A percentile compares a stretch with the other conserved stretches of the same genome.
Conservation (phyloP, 306 rosid genomes). For the Cucumis hystrix region DNA sequence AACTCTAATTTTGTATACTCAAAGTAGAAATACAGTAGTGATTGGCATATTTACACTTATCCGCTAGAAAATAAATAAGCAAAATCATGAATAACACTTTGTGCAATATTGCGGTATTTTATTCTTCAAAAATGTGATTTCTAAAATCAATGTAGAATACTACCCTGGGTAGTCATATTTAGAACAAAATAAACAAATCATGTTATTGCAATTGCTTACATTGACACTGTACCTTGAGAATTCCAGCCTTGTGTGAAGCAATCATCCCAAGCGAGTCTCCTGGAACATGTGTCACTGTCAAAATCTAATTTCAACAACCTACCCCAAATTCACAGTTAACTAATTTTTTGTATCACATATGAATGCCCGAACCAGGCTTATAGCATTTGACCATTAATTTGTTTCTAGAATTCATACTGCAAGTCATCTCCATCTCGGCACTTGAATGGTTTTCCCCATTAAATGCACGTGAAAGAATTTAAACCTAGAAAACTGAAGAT, state of each 20-base stretch:
- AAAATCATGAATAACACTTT: neutral
- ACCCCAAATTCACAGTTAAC: neutral
- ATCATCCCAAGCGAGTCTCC: conserved; percentile 52
- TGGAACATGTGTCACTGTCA: conserved; percentile 11
- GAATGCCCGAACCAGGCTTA: neutral
- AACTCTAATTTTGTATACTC: conserved; percentile 20
- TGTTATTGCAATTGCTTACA: conserved; percentile 12
- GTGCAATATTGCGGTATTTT: neutral
- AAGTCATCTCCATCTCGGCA: neutral
- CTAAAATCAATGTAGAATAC: conserved; percentile 14
- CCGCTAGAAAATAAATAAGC: neutral
- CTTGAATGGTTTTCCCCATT: neutral
- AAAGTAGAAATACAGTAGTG: conserved; percentile 16
- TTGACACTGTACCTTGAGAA: conserved; percentile 44
- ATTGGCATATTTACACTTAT: conserved; percentile 7
- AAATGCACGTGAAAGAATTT: neutral
- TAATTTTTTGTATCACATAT: neutral
- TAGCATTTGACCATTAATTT: neutral
- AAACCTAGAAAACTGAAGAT: conserved; percentile 11
- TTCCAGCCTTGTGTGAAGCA: conserved; percentile 74
- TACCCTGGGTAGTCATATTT: conserved; percentile 14
- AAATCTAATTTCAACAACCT: neutral
- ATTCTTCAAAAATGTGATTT: conserved; percentile 12
- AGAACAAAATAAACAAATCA: conserved; percentile 5
- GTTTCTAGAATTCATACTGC: neutral